Conservation (phyloP, 495 filamentous ascomycete genomes). For the Talaromyces proteolyticus region DNA sequence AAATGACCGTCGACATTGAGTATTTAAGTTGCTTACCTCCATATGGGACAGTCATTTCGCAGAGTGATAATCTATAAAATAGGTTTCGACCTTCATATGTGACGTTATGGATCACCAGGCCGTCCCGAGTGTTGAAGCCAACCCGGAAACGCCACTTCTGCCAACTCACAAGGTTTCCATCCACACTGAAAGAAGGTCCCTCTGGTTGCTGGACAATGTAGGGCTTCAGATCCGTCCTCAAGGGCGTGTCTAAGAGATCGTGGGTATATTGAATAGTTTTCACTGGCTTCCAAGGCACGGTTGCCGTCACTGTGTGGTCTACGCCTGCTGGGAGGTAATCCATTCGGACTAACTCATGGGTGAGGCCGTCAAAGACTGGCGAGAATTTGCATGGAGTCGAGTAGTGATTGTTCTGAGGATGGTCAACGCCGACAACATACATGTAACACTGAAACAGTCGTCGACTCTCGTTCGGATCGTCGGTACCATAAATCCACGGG, state of each 20-base stretch:
- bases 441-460: slow-evolving; percentile 40
- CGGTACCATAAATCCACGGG: slow-evolving; percentile 41
- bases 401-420: slow-evolving; percentile 63
- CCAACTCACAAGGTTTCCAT: slow-evolving; percentile 45
- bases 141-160: slow-evolving; percentile 64
- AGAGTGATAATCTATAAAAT: slow-evolving; percentile 64
- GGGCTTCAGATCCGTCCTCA: slow-evolving; percentile 63
- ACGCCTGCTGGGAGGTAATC: slow-evolving; percentile 38
- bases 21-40: slow-evolving; percentile 9
- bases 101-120: slow-evolving; percentile 57
- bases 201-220: slow-evolving; percentile 72
- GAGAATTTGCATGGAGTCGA: slow-evolving; percentile 72
- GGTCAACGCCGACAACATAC: slow-evolving; percentile 31
- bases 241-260: slow-evolving; percentile 36
- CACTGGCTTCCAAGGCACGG: slow-evolving; percentile 43
- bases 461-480: slow-evolving; percentile 28
- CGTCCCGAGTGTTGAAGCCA: slow-evolving; percentile 57
- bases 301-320: slow-evolving; percentile 22
- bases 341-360: slow-evolving; percentile 54
- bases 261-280: slow-evolving; percentile 46
- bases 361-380: slow-evolving; percentile 64
- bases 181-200: slow-evolving; percentile 59
- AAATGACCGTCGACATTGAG: neutral
- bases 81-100: slow-evolving; percentile 60
- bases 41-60: slow-evolving; percentile 72